Base-by-base conservation (phyloP, 441 rosid species). In the Eruca vesicaria region DNA sequence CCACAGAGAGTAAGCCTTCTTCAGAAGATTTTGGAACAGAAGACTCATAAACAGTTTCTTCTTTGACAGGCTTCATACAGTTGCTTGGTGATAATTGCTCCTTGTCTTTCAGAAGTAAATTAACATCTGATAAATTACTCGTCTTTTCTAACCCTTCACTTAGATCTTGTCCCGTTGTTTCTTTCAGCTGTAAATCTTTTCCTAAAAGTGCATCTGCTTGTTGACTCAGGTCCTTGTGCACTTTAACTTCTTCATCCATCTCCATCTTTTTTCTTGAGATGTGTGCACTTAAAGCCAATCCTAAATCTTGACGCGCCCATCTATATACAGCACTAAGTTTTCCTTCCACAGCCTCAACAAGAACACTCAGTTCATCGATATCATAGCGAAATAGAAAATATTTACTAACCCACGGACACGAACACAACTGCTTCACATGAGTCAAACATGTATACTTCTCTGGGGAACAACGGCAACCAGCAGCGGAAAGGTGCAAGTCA, bases 271-370 rank as follows among this genome's bases (percentile, higher is more conserved):
- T 86, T 70, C 74, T 86, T 20, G 90, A 75, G 69, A 82, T 29
- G 8, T 70, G 77, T 60, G 95, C 64, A 78, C 90, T 84, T 79
- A 94, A 84, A 73, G 95, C 93, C 66, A 96, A 83, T 65, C 98
- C 99, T 81, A 96, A 94, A 86, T 94, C 98, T 36, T 86, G 90
- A 82, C 84, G 90, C 29, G 98, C 98, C 99, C 99, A 96, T 86
- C 97, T 84, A 82, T 94, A 96, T 28, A 96, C 87, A 63, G 99
- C 89, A 80, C 97, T 89, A 74, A 96, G 71, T 84, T 92, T 96
- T 76, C 99, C 99, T 86, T 92, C 98, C 85, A 96, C 80, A 62
- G 99, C 99, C 84, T 94, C 98, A 41, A 89, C 89, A 62, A 96
- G 98, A 82, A 96, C 86, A 78, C 89, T 80, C 70, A 96, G 83